phyloP scores from a whole-genome alignment of 768 basidiomycete species.

The Gymnopilus junonius region DNA sequence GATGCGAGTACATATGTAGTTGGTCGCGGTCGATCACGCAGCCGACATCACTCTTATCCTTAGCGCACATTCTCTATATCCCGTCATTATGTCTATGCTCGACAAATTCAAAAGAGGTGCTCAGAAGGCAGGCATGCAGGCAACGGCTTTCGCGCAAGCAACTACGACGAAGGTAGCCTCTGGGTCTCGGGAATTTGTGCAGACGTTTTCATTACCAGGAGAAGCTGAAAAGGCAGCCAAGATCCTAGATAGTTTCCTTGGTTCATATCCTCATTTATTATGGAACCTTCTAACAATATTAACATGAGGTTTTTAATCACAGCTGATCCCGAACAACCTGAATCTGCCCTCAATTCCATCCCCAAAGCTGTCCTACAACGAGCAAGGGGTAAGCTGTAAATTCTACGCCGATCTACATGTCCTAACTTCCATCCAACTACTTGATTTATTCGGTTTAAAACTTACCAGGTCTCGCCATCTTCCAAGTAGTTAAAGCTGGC shows the following conservation, averaged over 20 bases:
- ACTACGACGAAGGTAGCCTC: conserved; percentile 71
- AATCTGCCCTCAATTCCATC: conserved; percentile 91
- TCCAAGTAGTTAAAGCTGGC: conserved; percentile 92
- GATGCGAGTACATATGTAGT: background rate
- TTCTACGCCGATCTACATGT: background rate
- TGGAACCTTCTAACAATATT: background rate
- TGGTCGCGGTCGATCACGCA: background rate
- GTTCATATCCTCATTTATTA: conserved; percentile 43
- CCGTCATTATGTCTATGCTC: conserved; percentile 52
- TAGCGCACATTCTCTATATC: background rate
- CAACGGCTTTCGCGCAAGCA: conserved; percentile 72
- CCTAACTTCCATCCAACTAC: background rate
- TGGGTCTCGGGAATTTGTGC: conserved; percentile 78
- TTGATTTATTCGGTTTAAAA: conserved; percentile 1
- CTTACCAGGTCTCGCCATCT: conserved; percentile 84
- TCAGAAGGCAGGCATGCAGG: conserved; percentile 81
- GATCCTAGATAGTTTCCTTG: conserved; percentile 90
- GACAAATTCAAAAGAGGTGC: conserved; percentile 84
- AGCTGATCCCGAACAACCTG: conserved; percentile 89
- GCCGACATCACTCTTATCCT: background rate
- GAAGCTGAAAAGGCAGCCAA: conserved; percentile 95
- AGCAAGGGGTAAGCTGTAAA: conserved; percentile 68
- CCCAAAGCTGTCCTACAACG: conserved; percentile 91
- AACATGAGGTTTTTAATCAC: conserved; percentile 10
- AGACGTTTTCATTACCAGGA: conserved; percentile 87